Evolutionary conservation across 164 flowering plant species (phyloP).

Genomic region (Vitis rupestris): DNA sequence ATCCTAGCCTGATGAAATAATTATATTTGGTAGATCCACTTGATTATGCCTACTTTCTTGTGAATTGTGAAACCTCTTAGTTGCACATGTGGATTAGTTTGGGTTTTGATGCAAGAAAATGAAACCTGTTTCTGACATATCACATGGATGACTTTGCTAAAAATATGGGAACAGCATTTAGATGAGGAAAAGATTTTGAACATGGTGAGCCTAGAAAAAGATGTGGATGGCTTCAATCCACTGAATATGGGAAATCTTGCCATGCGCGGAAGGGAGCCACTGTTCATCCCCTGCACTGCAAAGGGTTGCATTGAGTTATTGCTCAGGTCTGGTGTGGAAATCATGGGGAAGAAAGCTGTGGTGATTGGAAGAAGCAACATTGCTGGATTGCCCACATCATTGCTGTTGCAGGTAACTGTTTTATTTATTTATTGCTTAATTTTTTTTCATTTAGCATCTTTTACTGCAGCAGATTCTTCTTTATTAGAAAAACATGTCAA

Average conservation of each 20-base stretch:
- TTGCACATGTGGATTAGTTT: background rate
- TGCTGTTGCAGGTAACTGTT: constrained; percentile 65
- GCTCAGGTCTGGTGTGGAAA: constrained; percentile 53
- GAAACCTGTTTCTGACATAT: constrained; percentile 6
- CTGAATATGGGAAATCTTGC: constrained; percentile 79
- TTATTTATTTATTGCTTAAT: background rate
- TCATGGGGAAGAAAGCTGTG: constrained; percentile 74
- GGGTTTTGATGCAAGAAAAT: constrained; percentile 4
- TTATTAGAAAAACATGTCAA: background rate
- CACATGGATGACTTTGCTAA: constrained; percentile 15
- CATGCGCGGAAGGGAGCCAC: constrained; percentile 77
- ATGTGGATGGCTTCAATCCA: constrained; percentile 93
- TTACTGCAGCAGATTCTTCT: background rate
- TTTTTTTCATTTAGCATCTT: background rate
- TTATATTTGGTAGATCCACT: background rate
- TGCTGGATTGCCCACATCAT: constrained; percentile 74
- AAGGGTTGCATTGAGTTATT: constrained; percentile 81
- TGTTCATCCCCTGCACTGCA: constrained; percentile 80
- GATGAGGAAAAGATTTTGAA: constrained; percentile 62
- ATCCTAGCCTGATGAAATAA: background rate
- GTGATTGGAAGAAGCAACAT: constrained; percentile 90
- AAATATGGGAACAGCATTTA: constrained; percentile 58
- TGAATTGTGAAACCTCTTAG: background rate
- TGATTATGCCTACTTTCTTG: background rate
- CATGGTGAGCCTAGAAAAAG: constrained; percentile 64